Evolutionary conservation across 2,329 filamentous ascomycete genomes (phyloP), one percentile per base, ranked within the genome.

Genomic region (Neocatenulostroma microsporum): DNA sequence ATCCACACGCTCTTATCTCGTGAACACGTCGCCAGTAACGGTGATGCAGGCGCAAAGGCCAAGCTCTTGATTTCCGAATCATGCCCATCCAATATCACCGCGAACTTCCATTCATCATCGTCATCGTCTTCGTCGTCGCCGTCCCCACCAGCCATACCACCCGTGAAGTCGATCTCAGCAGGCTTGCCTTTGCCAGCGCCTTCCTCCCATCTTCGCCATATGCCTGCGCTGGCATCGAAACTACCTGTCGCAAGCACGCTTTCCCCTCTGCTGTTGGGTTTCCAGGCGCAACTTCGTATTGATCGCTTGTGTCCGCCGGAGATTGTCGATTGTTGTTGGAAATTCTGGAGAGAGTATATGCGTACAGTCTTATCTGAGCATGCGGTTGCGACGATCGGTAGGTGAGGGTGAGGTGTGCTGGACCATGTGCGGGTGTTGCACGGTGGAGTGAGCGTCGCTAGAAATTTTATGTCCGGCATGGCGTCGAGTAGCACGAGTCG

Each of bases 1-100:
- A 98, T 85, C 91, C 91, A 98, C 13, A 96, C 85, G 12, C 78
- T 83, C 67, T 96, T 96, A 60, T 98, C 91, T 32, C 91, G 75
- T 35, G 79, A 84, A 62, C 88, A 95, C 0, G 88, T 95, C 5
- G 91, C 91, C 4, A 98, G 73, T 51, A 86, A 80, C 44, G 82
- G 76, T 1, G 84, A 84, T 0, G 76, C 76, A 0, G 84, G 79
- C 13, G 74, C 79, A 66, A 87, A 93, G 2, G 76, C 72, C 45
- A 89, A 77, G 20, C 74, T 70, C 68, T 95, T 82, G 69, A 98
- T 84, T 63, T 98, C 91, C 17, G 83, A 86, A 55, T 96, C 91
- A 59, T 96, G 91, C 0, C 91, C 91, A 54, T 96, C 91, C 1
- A 98, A 73, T 1, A 96, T 82, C 6, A 95, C 80, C 0, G 84